phyloP scores from a whole-genome alignment of 345 rosid species.

The Lepidium africanum region DNA sequence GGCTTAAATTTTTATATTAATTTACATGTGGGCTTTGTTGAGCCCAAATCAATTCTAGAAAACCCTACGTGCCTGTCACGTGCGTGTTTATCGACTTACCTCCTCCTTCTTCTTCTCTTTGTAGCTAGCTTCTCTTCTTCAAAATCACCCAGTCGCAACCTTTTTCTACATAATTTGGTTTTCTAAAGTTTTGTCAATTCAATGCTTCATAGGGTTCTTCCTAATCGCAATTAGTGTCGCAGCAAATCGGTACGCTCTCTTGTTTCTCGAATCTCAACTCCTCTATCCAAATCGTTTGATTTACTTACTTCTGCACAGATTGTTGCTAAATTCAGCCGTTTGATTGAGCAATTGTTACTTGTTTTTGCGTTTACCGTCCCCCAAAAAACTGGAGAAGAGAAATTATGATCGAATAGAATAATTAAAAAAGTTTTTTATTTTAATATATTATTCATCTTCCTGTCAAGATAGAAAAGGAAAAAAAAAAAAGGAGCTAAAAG shows the following conservation, averaged over 20 bases:
- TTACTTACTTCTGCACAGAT: too few relatives aligned
- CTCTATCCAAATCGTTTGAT: too few relatives aligned
- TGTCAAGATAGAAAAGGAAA: constrained; percentile 14
- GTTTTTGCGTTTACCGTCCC: too few relatives aligned
- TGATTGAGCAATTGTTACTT: too few relatives aligned
- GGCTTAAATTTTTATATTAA: neutral
- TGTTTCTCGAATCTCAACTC: too few relatives aligned
- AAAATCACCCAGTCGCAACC: neutral
- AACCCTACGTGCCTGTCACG: constrained; percentile 28
- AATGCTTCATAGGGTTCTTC: too few relatives aligned
- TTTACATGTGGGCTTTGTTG: neutral
- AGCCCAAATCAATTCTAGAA: neutral
- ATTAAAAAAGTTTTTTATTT: neutral
- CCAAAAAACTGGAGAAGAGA: neutral
- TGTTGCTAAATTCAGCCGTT: too few relatives aligned
- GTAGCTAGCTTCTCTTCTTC: neutral
- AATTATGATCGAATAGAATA: neutral
- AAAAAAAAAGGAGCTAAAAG: neutral
- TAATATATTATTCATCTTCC: neutral
- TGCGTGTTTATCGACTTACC: constrained; percentile 2
- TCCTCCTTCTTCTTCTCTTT: neutral
- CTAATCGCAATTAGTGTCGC: too few relatives aligned
- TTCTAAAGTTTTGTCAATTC: too few relatives aligned
- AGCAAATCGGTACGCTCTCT: too few relatives aligned
- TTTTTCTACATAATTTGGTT: too few relatives aligned